These are phyloP conservation scores for Trichoderma virens DNA, from an alignment of 495 filamentous ascomycete genomes.

Conservation along the genomic window DNA sequence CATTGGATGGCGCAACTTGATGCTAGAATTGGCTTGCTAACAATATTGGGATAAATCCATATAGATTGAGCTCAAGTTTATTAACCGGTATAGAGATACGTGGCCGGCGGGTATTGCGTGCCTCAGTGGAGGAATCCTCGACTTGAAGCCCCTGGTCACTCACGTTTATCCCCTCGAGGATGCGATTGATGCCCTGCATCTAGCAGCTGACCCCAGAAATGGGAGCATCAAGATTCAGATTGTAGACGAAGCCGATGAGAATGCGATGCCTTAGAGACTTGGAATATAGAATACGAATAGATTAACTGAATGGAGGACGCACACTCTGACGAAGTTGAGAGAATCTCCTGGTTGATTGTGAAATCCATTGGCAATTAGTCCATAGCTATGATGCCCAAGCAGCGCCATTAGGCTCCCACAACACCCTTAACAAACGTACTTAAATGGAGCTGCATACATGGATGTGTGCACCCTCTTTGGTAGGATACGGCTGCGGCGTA, in stretches of 20 bases:
- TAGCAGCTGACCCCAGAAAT: slow-evolving; percentile 38
- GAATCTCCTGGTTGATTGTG: too few relatives aligned
- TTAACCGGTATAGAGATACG: slow-evolving; percentile 56
- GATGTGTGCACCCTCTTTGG: too few relatives aligned
- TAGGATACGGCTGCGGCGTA: too few relatives aligned
- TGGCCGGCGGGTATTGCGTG: slow-evolving; percentile 51
- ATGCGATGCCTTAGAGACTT: neutral
- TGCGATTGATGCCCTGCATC: slow-evolving; percentile 46
- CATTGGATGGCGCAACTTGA: slow-evolving; percentile 1
- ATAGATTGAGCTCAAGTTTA: slow-evolving; percentile 55
- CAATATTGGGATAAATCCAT: slow-evolving; percentile 5
- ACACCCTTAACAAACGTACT: too few relatives aligned
- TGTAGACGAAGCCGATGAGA: slow-evolving; percentile 40
- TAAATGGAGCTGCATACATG: too few relatives aligned
- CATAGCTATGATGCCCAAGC: too few relatives aligned
- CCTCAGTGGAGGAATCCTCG: slow-evolving; percentile 42
- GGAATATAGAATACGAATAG: neutral
- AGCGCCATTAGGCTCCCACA: too few relatives aligned
- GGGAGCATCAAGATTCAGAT: slow-evolving; percentile 55
- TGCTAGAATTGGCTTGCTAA: neutral
- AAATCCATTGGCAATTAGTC: too few relatives aligned
- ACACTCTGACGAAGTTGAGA: too few relatives aligned
- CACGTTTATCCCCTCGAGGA: slow-evolving; percentile 49
- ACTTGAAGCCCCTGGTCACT: slow-evolving; percentile 42
- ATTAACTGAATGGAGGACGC: too few relatives aligned